Evolutionary conservation across 129 eudicot species (phyloP), one percentile per base, ranked within the genome.

Genomic region (Saussurea involucrata): DNA sequence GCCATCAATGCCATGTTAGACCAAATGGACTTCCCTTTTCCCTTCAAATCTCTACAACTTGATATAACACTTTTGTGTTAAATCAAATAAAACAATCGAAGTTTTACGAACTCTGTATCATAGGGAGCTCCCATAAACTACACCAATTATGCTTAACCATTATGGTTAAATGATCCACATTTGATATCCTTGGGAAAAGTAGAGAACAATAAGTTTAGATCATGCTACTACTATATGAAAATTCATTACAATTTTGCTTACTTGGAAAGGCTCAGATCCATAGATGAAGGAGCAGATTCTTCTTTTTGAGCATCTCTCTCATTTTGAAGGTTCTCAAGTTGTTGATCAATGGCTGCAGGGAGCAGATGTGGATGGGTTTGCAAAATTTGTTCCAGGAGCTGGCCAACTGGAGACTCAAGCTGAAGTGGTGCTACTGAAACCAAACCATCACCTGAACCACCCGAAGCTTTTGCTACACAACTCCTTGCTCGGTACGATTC

Each of bases 301-400:
- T 88, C 84, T 58, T 69, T 82, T 58, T 85, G 76, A 57, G 86
- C 86, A 65, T 89, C 90, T 80, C 90, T 92, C 27, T 88, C 91
- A 28, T 46, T 88, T 78, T 85, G 83, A 70, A 95, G 91, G 72
- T 78, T 84, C 86, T 95, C 96, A 27, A 95, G 99, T 86, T 92
- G 97, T 79, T 95, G 97, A 73, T 92, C 97, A 70, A 90, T 84
- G 79, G 99, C 87, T 69, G 94, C 91, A 70, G 93, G 92, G 75
- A 90, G 91, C 15, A 92, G 87, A 85, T 92, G 97, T 20, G 96
- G 97, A 74, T 95, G 95, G 53, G 87, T 90, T 77, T 86, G 94
- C 81, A 89, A 42, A n/a, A 95, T 88, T 77, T 92, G 91, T 24
- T 79, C 87, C 88, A 95, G 86, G 36, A 95, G 89, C 84, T 90